Evolutionary conservation across 2,329 filamentous ascomycete genomes (phyloP), one percentile per base, ranked within the genome.

Genomic region (Calonectria crousiana): DNA sequence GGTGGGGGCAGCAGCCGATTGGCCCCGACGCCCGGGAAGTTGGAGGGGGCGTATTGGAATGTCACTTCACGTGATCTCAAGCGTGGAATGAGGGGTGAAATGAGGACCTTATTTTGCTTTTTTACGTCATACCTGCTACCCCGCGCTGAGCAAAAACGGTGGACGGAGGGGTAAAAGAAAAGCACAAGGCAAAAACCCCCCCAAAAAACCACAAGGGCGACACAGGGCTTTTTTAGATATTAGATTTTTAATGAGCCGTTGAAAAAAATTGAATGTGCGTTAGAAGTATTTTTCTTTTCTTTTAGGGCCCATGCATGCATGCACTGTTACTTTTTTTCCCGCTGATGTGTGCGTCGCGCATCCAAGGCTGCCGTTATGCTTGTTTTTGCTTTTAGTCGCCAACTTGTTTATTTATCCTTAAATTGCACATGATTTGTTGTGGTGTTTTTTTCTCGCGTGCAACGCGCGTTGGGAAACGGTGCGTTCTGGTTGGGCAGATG

Each of bases 51-150:
- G 58, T 52, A 32, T 65, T n/a, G 4, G 47, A 8, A 34, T 65
- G 47, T 23, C 32, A 11, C 0, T 5, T 76, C 78, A 79, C 75
- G 76, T 77, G 74, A 76, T 18, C 4, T 18, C 0, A 16, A 38
- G 18, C 32, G 53, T 38, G 18, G 49, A 30, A 51, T 53, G 58
- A 36, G 52, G 68, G 56, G 34, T 52, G 56, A 47, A 47, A 47
- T 47, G 41, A 47, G 41, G 41, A 47, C 41, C 41, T 47, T 47
- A 47, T 47, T 47, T 72, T 70, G 28, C 47, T 75, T 66, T 73
- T 75, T 77, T 79, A 78, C 76, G 73, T 79, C 78, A 79, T 78
- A 18, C 60, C 68, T 74, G 73, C 30, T 73, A 73, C 71, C 71
- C 71, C 71, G 71, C 71, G 71, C 34, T 30, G 11, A 34, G 26